Evolutionary conservation across 371 early-diverging fungal species (phyloP).

Genomic region (Haplosporangium sp.): DNA sequence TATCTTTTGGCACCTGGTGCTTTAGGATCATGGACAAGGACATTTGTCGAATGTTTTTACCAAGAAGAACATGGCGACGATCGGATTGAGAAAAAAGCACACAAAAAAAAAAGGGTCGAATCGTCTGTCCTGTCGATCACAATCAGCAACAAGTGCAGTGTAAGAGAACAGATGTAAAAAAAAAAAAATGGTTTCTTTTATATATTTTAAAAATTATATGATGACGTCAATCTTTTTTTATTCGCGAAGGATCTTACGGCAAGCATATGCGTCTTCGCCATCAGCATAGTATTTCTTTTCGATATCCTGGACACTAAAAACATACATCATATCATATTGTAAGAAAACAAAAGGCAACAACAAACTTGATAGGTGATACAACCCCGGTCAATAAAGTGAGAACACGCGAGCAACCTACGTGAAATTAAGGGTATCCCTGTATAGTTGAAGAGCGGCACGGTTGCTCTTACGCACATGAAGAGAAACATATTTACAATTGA

Average conservation of each 20-base stretch:
- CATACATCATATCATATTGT: neutral
- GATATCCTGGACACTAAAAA: constrained; percentile 81
- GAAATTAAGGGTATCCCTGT: constrained; percentile 92
- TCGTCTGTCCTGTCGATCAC: constrained; percentile 12
- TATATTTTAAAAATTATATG: neutral
- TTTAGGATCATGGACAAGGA: neutral
- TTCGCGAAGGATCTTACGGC: constrained; percentile 64
- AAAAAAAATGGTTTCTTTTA: neutral
- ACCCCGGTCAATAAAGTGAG: neutral
- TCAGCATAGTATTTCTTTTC: constrained; percentile 98
- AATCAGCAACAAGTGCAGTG: constrained; percentile 7
- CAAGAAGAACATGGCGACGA: constrained; percentile 49
- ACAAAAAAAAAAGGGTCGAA: constrained; percentile 2
- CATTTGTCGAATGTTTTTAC: constrained; percentile 16
- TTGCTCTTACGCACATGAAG: constrained; percentile 96
- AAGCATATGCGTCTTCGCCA: constrained; percentile 94
- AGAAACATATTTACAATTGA: constrained; percentile 88
- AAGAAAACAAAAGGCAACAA: neutral
- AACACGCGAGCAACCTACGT: constrained; percentile 63
- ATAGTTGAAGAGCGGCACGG: constrained; percentile 92
- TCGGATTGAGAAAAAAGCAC: neutral
- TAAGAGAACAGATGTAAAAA: constrained; percentile 13
- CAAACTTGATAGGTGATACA: too few species aligned
- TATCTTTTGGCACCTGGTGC: neutral
- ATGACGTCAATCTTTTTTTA: neutral